Evolutionary conservation across 305 asterid species (phyloP), one percentile per base, ranked within the genome.

Genomic region (Solanum hybrid): DNA sequence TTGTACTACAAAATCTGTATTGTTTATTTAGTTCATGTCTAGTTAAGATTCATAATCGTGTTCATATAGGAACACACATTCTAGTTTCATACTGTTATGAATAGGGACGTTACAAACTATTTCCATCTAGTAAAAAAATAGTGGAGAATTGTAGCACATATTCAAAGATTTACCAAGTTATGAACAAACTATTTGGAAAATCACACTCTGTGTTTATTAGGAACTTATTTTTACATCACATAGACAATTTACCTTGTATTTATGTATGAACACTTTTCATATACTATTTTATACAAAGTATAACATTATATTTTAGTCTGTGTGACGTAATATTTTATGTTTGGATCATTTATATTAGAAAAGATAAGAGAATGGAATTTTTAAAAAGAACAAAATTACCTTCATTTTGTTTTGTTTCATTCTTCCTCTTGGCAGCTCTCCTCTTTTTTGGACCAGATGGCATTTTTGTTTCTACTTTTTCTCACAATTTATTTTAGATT

Each of bases 401-500:
- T n/a, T 78, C 76, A 33, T 10, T 6, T 14, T 45, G 68, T 8
- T 75, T 57, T 27, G 22, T 9, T 72, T 86, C 86, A 10, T 73
- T 76, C 90, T 87, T 92, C 88, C 61, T 92, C 92, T 39, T 89
- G 29, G 90, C 89, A 89, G 92, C 86, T 92, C 88, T 90, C 88
- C 93, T 89, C 65, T 89, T 92, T 80, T 89, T 92, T 36, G 92
- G 4, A 65, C 93, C 93, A 24, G 90, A 87, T n/a, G 93, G 93
- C 92, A 92, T 90, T 27, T 20, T 89, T 84, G 61, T 84, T 51
- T 31, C 26, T 41, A 15, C 0, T 6, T 51, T 81, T 51, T 29
- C 31, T 51, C 88, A 83, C 39, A 17, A 31, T 51, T 29, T 27
- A 24, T 17, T 61, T 77, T 78, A 4, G 72, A 82, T 41, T 39